Conservation (phyloP, 352 stramenopile genomes). For the Thalassiosira pacifica region DNA sequence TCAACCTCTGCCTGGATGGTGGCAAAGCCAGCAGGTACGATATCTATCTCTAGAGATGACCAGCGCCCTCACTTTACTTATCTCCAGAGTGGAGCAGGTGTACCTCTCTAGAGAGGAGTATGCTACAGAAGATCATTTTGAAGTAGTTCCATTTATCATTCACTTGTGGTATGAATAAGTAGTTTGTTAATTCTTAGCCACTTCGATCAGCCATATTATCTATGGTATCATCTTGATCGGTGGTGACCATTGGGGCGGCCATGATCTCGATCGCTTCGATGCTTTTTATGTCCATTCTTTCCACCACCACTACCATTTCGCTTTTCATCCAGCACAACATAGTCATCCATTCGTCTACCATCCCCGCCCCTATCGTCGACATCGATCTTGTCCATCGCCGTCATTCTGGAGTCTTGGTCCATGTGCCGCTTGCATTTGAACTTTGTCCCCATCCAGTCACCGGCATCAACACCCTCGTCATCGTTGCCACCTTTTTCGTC, state of each 20-base stretch:
- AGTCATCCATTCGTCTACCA: constrained; percentile 72
- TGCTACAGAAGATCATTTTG: too few species aligned
- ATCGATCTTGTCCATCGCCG: constrained; percentile 41
- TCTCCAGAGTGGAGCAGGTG: too few species aligned
- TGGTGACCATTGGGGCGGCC: not conserved
- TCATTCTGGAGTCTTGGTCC: constrained; percentile 60
- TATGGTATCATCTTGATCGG: too few species aligned
- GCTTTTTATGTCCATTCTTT: constrained; percentile 20
- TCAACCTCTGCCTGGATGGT: too few species aligned
- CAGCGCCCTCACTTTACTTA: too few species aligned
- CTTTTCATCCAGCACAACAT: constrained; percentile 76
- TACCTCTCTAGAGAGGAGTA: too few species aligned
- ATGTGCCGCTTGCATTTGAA: constrained; percentile 84
- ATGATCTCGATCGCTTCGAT: not conserved
- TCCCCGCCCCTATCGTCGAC: constrained; percentile 66
- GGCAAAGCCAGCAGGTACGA: too few species aligned
- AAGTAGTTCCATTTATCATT: too few species aligned
- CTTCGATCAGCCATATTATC: too few species aligned
- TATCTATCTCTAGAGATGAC: too few species aligned
- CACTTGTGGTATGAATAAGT: too few species aligned
- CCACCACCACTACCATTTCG: not conserved
- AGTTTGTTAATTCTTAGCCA: too few species aligned
- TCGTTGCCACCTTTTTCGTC: constrained; percentile 40
- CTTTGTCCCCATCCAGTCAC: constrained; percentile 73
- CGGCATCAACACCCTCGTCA: constrained; percentile 18